These are phyloP conservation scores for Rosa hybrid DNA, from an alignment of 331 rosid species.

Conservation along the genomic window DNA sequence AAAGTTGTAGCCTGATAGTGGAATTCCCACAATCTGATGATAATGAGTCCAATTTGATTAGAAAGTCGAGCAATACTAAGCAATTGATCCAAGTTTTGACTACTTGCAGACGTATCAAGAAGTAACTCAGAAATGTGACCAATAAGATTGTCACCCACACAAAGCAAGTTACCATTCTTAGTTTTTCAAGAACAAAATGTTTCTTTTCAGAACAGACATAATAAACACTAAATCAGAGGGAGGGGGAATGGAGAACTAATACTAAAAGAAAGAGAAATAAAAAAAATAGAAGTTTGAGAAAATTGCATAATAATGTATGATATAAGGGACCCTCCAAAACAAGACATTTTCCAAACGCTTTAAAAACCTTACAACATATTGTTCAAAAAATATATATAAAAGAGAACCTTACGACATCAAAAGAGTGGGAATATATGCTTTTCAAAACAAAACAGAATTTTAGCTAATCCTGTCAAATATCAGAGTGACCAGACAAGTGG, in stretches of 20 bases:
- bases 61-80: conserved; percentile 13
- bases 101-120: not conserved
- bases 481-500: no score
- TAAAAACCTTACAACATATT: not conserved
- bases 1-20: conserved; percentile 19
- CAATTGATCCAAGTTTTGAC: conserved; percentile 19
- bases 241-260: no score
- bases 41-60: conserved; percentile 31
- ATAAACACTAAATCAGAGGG: no score
- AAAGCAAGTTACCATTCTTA: not conserved
- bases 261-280: not conserved
- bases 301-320: not conserved
- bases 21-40: conserved; percentile 31
- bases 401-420: no score
- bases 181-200: not conserved
- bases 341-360: not conserved
- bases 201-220: no score
- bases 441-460: no score
- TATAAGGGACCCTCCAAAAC: not conserved
- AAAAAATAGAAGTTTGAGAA: not conserved
- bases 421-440: not conserved
- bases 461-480: no score
- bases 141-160: not conserved
- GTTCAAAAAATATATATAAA: not conserved
- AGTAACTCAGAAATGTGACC: conserved; percentile 11